These are phyloP conservation scores for Colletotrichum neosansevieriae DNA, from an alignment of 2,329 filamentous ascomycete species.

Conservation along the genomic window DNA sequence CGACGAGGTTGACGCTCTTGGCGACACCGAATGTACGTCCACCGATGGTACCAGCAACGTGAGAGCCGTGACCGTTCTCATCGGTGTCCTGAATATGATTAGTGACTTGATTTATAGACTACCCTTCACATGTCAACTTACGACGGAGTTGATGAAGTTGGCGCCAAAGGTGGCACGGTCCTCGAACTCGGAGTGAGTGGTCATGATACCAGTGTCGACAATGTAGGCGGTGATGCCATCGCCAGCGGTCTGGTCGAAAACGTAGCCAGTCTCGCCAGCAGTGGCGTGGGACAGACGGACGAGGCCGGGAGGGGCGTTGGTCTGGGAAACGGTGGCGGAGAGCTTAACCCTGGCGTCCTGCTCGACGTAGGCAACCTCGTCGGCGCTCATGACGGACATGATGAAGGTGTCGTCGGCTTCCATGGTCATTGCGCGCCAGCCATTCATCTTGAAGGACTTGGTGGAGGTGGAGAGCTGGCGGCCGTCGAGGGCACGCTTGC, in stretches of 20 bases:
- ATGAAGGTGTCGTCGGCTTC: conserved; percentile 65
- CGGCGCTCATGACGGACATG: conserved; percentile 59
- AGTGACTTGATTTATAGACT: background rate
- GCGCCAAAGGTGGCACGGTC: conserved; percentile 65
- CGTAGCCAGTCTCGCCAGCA: conserved; percentile 53
- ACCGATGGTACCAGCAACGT: conserved; percentile 73
- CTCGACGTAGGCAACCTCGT: conserved; percentile 66
- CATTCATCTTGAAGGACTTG: conserved; percentile 59
- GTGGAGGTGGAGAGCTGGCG: conserved; percentile 61
- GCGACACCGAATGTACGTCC: conserved; percentile 72
- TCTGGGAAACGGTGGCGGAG: conserved; percentile 61
- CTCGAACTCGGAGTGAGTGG: conserved; percentile 67
- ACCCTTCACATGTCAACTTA: conserved; percentile 48
- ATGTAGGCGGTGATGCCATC: conserved; percentile 71
- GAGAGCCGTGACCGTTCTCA: conserved; percentile 73
- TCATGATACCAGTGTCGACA: conserved; percentile 73
- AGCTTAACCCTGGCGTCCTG: conserved; percentile 63
- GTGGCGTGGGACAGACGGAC: conserved; percentile 63
- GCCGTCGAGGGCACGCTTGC: conserved; percentile 62
- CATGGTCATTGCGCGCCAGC: conserved; percentile 66
- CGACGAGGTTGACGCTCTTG: conserved; percentile 66
- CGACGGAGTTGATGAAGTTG: conserved; percentile 62
- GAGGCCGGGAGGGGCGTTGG: conserved; percentile 65
- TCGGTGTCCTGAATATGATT: conserved; percentile 57
- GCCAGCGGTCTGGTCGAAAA: conserved; percentile 66